These are phyloP conservation scores for Trichoderma harzianum DNA, from an alignment of 2,329 filamentous ascomycete genomes.

Conservation along the genomic window DNA sequence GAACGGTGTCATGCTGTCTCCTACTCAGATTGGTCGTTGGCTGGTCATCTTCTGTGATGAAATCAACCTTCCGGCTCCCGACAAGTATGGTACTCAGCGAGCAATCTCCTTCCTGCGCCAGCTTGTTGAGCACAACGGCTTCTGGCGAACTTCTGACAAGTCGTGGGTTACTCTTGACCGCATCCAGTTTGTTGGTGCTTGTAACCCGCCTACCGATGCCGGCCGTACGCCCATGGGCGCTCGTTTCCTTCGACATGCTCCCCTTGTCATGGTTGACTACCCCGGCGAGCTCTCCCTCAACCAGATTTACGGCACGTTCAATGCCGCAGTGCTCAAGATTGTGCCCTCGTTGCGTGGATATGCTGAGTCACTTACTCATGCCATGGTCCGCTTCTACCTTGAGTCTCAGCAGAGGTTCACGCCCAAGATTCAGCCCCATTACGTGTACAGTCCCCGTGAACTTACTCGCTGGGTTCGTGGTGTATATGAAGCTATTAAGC, in stretches of 20 bases:
- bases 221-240: slow-evolving; percentile 92
- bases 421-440: slow-evolving; percentile 94
- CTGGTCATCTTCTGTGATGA: slow-evolving; percentile 98
- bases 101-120: slow-evolving; percentile 97
- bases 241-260: slow-evolving; percentile 91
- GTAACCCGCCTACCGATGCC: slow-evolving; percentile 96
- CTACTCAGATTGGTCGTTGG: slow-evolving; percentile 95
- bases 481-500: slow-evolving; percentile 93
- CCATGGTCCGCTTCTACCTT: slow-evolving; percentile 96
- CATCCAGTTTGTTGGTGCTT: slow-evolving; percentile 98
- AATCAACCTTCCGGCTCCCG: slow-evolving; percentile 96
- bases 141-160: slow-evolving; percentile 97
- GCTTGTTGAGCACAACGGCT: slow-evolving; percentile 96
- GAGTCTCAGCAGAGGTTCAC: slow-evolving; percentile 95
- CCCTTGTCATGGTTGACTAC: slow-evolving; percentile 99
- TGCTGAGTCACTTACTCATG: slow-evolving; percentile 86
- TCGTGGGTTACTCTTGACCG: slow-evolving; percentile 96
- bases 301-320: slow-evolving; percentile 99
- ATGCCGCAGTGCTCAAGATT: slow-evolving; percentile 92
- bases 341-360: slow-evolving; percentile 93
- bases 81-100: slow-evolving; percentile 95
- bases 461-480: slow-evolving; percentile 96
- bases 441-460: slow-evolving; percentile 98
- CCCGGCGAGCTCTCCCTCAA: slow-evolving; percentile 90
- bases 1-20: slow-evolving; percentile 91